Evolutionary conservation across 2,329 filamentous ascomycete genomes (phyloP).

Genomic region (Fusarium mexicanum): DNA sequence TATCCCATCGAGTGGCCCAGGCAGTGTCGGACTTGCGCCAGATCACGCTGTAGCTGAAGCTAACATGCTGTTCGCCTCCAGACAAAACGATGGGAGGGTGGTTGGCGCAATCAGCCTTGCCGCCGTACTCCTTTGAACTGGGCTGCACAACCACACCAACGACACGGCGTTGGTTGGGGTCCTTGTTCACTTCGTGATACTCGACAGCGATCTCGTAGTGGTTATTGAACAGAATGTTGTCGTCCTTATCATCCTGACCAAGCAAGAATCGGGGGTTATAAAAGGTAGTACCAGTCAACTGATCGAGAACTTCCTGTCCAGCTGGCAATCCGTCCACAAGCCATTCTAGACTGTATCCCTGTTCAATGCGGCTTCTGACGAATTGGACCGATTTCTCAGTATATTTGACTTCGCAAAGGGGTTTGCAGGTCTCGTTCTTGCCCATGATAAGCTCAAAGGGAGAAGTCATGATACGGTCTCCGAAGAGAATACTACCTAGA

Average conservation of each 20-base stretch:
- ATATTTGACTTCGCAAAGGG: conserved; percentile 75
- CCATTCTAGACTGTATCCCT: conserved; percentile 95
- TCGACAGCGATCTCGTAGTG: conserved; percentile 96
- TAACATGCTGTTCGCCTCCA: conserved; percentile 68
- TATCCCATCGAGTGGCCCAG: conserved; percentile 98
- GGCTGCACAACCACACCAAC: conserved; percentile 93
- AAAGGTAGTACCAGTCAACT: conserved; percentile 79
- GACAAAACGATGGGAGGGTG: conserved; percentile 71
- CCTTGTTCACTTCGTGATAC: conserved; percentile 81
- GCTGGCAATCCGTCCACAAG: conserved; percentile 93
- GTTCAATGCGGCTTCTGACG: conserved; percentile 81
- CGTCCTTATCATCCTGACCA: conserved; percentile 65
- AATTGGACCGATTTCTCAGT: conserved; percentile 76
- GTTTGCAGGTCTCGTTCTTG: conserved; percentile 86
- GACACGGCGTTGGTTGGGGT: conserved; percentile 78
- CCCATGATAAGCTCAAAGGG: conserved; percentile 90
- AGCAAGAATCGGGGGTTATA: conserved; percentile 93
- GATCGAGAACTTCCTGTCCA: conserved; percentile 82
- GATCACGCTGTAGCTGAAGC: conserved; percentile 91
- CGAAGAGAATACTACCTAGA: conserved; percentile 94
- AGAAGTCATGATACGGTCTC: conserved; percentile 96
- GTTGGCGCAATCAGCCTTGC: conserved; percentile 70
- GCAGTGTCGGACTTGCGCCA: conserved; percentile 87
- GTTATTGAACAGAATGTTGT: conserved; percentile 79
- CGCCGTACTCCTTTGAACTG: conserved; percentile 71